These are phyloP conservation scores for Colletotrichum incanum DNA, from an alignment of 2,329 filamentous ascomycete species.

Conservation along the genomic window DNA sequence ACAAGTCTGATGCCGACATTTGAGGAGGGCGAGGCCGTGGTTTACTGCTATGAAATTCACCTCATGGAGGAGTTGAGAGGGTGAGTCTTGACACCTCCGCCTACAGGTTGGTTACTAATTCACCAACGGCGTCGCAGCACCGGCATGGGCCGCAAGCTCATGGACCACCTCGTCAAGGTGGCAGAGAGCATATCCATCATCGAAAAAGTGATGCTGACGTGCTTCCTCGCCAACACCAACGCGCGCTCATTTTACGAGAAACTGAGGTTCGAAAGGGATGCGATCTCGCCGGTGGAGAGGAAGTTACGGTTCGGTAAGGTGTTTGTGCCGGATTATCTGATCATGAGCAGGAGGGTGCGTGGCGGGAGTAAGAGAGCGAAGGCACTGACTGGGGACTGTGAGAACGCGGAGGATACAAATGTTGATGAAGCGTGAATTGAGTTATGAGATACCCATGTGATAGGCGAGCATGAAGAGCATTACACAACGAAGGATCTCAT, in stretches of 20 bases:
- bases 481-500: neutral
- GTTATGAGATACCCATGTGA: neutral
- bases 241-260: constrained; percentile 74
- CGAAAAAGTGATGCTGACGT: constrained; percentile 81
- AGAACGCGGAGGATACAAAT: neutral
- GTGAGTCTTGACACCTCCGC: constrained; percentile 51
- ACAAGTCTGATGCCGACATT: constrained; percentile 81
- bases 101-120: neutral
- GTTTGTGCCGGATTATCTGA: constrained; percentile 71
- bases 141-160: constrained; percentile 74
- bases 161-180: constrained; percentile 68
- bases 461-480: neutral
- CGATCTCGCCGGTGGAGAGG: constrained; percentile 68
- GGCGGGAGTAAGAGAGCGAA: constrained; percentile 5
- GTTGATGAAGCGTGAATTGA: neutral
- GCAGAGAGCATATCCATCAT: constrained; percentile 69
- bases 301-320: constrained; percentile 69
- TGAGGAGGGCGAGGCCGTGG: constrained; percentile 75
- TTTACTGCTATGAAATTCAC: constrained; percentile 88
- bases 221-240: constrained; percentile 74
- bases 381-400: neutral
- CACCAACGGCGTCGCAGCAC: constrained; percentile 57
- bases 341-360: constrained; percentile 67
- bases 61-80: constrained; percentile 70
- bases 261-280: constrained; percentile 71